Conservation (phyloP, 2,329 filamentous ascomycete species). For the Clarireedia sp. region DNA sequence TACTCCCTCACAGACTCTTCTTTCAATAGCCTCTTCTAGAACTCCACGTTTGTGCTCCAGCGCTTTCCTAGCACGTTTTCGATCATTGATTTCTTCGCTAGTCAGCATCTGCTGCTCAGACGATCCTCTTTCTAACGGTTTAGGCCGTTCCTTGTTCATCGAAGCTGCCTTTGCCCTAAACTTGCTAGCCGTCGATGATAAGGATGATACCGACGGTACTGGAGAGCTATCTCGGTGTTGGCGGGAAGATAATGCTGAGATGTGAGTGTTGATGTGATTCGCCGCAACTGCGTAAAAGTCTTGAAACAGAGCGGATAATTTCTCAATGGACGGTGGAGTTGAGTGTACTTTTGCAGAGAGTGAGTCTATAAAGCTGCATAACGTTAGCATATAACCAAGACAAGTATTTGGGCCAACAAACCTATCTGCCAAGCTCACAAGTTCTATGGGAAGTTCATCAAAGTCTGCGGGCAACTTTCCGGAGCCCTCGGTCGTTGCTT, state of each 20-base stretch:
- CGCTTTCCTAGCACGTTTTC: conserved; percentile 68
- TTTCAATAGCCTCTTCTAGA: conserved; percentile 86
- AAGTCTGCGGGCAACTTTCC: conserved; percentile 44
- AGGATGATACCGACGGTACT: conserved; percentile 45
- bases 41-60: conserved; percentile 69
- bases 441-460: conserved; percentile 88
- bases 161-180: conserved; percentile 49
- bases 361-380: conserved; percentile 75
- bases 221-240: conserved; percentile 62
- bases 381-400: not conserved
- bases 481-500: conserved; percentile 6
- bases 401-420: conserved; percentile 31
- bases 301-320: conserved; percentile 80
- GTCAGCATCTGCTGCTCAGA: conserved; percentile 83
- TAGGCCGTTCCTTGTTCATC: conserved; percentile 44
- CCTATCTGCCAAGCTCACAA: conserved; percentile 85
- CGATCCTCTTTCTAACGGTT: conserved; percentile 30
- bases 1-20: conserved; percentile 73
- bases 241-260: conserved; percentile 67
- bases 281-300: conserved; percentile 83
- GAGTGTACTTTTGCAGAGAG: conserved; percentile 80
- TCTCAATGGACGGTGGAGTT: conserved; percentile 74
- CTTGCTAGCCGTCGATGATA: conserved; percentile 47
- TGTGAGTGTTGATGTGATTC: conserved; percentile 77
- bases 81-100: conserved; percentile 70